A percentile compares a stretch with the other conserved stretches of the same genome.
These are phyloP conservation scores for Halophytophthora batemanensis DNA, from an alignment of 352 stramenopile genomes.

Conservation along the genomic window DNA sequence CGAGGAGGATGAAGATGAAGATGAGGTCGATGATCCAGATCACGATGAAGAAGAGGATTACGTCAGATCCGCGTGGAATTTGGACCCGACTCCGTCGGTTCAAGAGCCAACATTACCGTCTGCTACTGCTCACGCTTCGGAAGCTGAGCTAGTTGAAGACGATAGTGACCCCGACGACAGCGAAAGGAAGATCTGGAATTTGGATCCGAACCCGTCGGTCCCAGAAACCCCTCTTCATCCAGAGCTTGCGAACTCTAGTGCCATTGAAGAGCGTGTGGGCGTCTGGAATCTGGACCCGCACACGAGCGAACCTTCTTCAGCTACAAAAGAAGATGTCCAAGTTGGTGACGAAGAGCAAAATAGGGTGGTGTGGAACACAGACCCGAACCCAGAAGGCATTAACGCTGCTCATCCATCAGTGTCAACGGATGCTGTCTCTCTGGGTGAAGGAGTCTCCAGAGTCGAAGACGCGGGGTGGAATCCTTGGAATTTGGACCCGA, in stretches of 20 bases:
- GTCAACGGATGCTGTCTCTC: neutral
- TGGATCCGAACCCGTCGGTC: slow-evolving; percentile 6
- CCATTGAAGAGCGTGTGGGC: too few relatives aligned
- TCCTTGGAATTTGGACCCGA: too few relatives aligned
- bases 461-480: too few relatives aligned
- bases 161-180: neutral
- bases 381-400: too few relatives aligned
- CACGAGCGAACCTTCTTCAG: neutral
- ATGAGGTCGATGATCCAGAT: neutral
- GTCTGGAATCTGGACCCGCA: too few relatives aligned
- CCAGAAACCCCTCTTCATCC: too few relatives aligned
- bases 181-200: slow-evolving; percentile 16
- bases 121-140: neutral
- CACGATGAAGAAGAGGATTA: neutral
- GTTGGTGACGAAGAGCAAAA: neutral
- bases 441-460: slow-evolving; percentile 3
- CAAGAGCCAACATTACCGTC: neutral
- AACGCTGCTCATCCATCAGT: too few relatives aligned
- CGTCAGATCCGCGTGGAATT: slow-evolving; percentile 13
- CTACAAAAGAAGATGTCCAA: neutral
- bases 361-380: too few relatives aligned
- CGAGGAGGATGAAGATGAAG: slow-evolving; percentile 2
- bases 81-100: slow-evolving; percentile 8
- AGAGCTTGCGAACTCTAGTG: too few relatives aligned
- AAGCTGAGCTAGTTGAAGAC: neutral